Conservation (phyloP, 2,329 filamentous ascomycete species). For the Epichloe glyceriae region DNA sequence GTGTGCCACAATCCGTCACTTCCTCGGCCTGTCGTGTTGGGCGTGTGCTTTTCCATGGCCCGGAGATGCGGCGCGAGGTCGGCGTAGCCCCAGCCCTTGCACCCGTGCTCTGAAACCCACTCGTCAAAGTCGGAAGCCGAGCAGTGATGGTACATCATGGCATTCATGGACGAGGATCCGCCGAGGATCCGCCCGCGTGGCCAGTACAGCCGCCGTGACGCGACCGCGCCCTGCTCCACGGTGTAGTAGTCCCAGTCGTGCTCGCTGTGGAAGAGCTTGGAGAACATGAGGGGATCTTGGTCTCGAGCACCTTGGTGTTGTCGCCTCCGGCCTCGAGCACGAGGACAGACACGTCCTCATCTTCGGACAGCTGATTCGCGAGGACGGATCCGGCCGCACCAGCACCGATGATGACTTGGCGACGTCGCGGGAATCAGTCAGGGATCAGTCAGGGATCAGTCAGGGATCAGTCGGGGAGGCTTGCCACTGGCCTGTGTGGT, state of each 20-base stretch:
- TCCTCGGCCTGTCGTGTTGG: constrained; percentile 5
- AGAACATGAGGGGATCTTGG: constrained; percentile 9
- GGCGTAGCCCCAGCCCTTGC: constrained; percentile 10
- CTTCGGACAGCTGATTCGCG: constrained; percentile 16
- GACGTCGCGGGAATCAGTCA: not conserved
- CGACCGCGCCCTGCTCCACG: constrained; percentile 10
- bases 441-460: no score
- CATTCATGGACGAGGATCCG: constrained; percentile 12
- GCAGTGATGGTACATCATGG: constrained; percentile 14
- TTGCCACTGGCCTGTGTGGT: not conserved
- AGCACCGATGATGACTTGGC: constrained; percentile 15
- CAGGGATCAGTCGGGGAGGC: no score
- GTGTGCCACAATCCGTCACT: constrained; percentile 9
- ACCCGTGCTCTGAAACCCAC: constrained; percentile 8
- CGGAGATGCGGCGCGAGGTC: constrained; percentile 11
- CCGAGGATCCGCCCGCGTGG: constrained; percentile 13
- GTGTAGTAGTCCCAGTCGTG: constrained; percentile 15
- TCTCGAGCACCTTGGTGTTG: constrained; percentile 8
- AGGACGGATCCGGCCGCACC: constrained; percentile 18
- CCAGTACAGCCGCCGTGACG: constrained; percentile 12
- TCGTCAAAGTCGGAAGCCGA: constrained; percentile 12
- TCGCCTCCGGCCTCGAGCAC: constrained; percentile 10
- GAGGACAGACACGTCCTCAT: constrained; percentile 10
- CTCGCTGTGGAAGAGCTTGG: constrained; percentile 10
- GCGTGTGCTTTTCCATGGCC: constrained; percentile 11